phyloP scores from a whole-genome alignment of 2,329 filamentous ascomycete genomes.

The Stagonosporopsis vannaccii region DNA sequence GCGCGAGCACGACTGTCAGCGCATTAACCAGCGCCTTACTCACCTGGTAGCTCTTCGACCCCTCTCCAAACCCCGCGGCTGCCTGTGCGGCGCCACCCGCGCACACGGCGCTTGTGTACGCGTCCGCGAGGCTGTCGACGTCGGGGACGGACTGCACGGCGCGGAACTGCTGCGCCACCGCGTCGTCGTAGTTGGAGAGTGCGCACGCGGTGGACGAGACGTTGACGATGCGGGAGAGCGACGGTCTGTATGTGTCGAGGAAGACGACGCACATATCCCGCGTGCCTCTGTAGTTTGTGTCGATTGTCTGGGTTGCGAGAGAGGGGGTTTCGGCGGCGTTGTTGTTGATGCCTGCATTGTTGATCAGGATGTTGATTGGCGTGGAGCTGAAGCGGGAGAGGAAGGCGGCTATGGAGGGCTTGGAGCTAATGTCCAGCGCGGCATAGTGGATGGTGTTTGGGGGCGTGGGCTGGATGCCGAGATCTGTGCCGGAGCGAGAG shows the following conservation, averaged over 20 bases:
- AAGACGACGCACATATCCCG: slow-evolving; percentile 25
- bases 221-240: slow-evolving; percentile 23
- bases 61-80: slow-evolving; percentile 9
- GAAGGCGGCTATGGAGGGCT: slow-evolving; percentile 24
- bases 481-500: slow-evolving; percentile 25
- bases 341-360: slow-evolving; percentile 33
- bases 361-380: slow-evolving; percentile 30
- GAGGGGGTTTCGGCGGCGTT: slow-evolving; percentile 22
- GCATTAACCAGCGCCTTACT: slow-evolving; percentile 33
- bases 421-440: slow-evolving; percentile 25
- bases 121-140: slow-evolving; percentile 12
- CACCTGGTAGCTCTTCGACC: slow-evolving; percentile 30
- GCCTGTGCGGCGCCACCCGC: neutral
- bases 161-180: neutral
- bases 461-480: slow-evolving; percentile 4
- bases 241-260: neutral
- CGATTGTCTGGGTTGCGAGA: slow-evolving; percentile 17
- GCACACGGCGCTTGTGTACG: slow-evolving; percentile 6
- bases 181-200: slow-evolving; percentile 15
- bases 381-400: slow-evolving; percentile 6
- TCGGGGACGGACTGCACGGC: neutral
- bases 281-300: slow-evolving; percentile 28
- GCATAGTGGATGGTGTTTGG: slow-evolving; percentile 24
- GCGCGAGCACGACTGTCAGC: slow-evolving; percentile 24
- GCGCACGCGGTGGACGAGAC: slow-evolving; percentile 19